phyloP scores from a whole-genome alignment of 2,329 filamentous ascomycete genomes.

The Trichoderma koningiopsis region DNA sequence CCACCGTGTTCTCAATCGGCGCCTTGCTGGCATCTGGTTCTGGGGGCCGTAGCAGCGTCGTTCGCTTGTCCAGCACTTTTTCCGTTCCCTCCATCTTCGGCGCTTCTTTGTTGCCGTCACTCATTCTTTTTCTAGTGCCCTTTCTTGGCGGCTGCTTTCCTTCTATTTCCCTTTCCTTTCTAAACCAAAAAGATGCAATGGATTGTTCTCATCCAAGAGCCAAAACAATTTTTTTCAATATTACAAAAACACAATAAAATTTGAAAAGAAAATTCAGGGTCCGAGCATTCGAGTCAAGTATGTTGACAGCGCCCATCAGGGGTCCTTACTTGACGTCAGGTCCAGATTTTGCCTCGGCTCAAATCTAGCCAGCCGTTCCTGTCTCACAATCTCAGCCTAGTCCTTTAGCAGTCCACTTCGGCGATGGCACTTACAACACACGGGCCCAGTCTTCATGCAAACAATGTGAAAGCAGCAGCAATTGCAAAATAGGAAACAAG shows the following conservation, averaged over 20 bases:
- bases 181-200: neutral
- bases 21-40: constrained; percentile 72
- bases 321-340: constrained; percentile 21
- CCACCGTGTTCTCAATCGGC: constrained; percentile 85
- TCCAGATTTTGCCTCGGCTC: constrained; percentile 15
- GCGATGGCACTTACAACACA: neutral
- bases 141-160: neutral
- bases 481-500: neutral
- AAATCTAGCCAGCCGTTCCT: neutral
- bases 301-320: neutral
- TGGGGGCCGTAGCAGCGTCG: constrained; percentile 66
- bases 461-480: neutral
- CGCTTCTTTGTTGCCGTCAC: neutral
- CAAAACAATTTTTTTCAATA: neutral
- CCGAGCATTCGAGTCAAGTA: constrained; percentile 5
- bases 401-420: neutral
- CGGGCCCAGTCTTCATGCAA: neutral
- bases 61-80: constrained; percentile 31
- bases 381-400: neutral
- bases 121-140: neutral
- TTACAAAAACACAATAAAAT: neutral
- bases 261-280: neutral
- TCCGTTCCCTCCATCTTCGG: constrained; percentile 8
- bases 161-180: no score
- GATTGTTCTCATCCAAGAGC: neutral